Conservation (phyloP, 345 rosid species). For the Sonneratia alba region DNA sequence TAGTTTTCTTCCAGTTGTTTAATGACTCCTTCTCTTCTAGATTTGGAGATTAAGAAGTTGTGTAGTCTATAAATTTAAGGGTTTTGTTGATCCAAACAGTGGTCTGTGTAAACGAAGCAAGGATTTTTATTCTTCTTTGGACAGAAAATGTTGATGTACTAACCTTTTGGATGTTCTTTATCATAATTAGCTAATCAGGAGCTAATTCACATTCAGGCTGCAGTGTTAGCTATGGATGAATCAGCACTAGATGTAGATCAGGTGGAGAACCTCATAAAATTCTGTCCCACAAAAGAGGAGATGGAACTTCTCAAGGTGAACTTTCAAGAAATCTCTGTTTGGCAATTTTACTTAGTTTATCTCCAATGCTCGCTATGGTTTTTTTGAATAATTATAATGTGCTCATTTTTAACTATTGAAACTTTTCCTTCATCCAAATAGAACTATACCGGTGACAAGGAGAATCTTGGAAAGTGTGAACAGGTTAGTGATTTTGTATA, state of each 20-base stretch:
- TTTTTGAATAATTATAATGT: background rate
- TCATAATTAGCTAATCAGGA: background rate
- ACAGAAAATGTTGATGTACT: background rate
- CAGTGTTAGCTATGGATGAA: constrained; percentile 94
- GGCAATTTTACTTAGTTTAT: background rate
- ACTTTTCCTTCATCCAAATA: constrained; percentile 16
- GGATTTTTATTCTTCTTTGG: background rate
- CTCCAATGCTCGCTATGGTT: background rate
- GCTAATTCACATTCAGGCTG: constrained; percentile 42
- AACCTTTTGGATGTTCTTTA: background rate
- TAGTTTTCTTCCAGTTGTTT: background rate
- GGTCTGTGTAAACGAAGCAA: background rate
- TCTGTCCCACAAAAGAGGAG: constrained; percentile 98
- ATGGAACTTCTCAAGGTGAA: constrained; percentile 94
- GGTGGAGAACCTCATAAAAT: constrained; percentile 94
- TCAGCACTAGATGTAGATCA: constrained; percentile 87
- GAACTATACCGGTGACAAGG: constrained; percentile 81
- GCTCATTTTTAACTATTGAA: background rate
- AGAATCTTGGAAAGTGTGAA: constrained; percentile 86
- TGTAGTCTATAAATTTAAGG: background rate
- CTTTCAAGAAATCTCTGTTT: background rate
- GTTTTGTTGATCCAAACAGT: background rate
- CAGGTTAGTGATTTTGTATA: constrained; percentile 47
- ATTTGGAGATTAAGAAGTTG: background rate
- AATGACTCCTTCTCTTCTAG: constrained; percentile 1